phyloP scores from a whole-genome alignment of 169 alveolate species.

The Plasmodium gallinaceum region DNA sequence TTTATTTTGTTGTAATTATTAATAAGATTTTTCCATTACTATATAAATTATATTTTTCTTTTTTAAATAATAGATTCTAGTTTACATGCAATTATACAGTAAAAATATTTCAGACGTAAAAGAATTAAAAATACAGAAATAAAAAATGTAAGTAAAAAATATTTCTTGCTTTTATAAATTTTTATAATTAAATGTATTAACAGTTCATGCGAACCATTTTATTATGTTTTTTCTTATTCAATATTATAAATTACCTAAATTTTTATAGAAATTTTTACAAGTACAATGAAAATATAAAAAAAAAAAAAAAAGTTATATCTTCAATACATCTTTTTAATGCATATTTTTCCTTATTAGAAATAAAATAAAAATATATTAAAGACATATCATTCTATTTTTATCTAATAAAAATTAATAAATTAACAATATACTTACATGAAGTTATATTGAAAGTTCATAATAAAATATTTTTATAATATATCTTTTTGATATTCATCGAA shows the following conservation, averaged over 20 bases:
- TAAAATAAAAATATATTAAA: too few species aligned
- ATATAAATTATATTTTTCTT: neutral
- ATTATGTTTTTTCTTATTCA: too few species aligned
- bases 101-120: constrained; percentile 13
- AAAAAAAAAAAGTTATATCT: neutral
- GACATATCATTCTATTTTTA: too few species aligned
- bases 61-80: constrained; percentile 1
- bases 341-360: too few species aligned
- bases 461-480: too few species aligned
- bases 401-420: neutral
- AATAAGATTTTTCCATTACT: neutral
- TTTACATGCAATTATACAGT: constrained; percentile 5
- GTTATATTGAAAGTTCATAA: neutral
- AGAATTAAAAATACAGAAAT: neutral
- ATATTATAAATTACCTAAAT: too few species aligned
- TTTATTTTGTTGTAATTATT: too few species aligned
- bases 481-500: too few species aligned
- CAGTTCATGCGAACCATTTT: too few species aligned
- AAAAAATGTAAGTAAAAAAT: neutral
- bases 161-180: neutral
- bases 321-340: neutral
- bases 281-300: neutral
- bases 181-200: too few species aligned
- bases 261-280: neutral
- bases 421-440: neutral